Base-by-base conservation (phyloP, 2,329 filamentous ascomycete genomes). In the Thielaviopsis ethacetica region DNA sequence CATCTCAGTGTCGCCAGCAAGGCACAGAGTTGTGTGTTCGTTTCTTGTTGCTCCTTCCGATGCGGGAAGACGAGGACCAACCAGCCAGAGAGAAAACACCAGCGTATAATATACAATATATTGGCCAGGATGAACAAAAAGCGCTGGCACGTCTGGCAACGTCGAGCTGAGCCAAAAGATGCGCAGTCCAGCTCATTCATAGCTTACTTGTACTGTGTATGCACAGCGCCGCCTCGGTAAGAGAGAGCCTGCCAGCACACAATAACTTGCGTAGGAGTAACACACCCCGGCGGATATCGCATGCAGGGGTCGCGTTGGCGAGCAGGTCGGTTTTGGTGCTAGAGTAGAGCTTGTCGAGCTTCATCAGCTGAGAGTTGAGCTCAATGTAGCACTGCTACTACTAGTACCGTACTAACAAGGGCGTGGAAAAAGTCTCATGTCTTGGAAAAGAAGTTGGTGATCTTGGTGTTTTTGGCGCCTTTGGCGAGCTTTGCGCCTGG, bases 401-500 rank as follows among this genome's bases (percentile, higher is more conserved):
- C n/a, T n/a, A n/a, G n/a, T n/a, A n/a, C n/a, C n/a, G n/a, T 47
- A 17, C 41, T 19, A 19, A 47, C 41, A 57, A 21, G 21, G 13
- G 12, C 30, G 3, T 7, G 27, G n/a, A 26, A 34, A 17, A 21
- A 34, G 30, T 5, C 12, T 60, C 50, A 60, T 5, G 24, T 21
- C 27, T 51, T 60, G 19, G 19, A 41, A n/a, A 57, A 60, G 54
- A 57, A 60, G 47, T 21, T 57, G 55, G 54, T 60, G 56, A 60
- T 60, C 26, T 60, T 60, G 22, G 22, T 15, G 15, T 57, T 41
- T 13, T 19, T 30, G 51, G 51, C 1, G 26, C 38, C 54, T 41
- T 57, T 60, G 49, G 21, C 7, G 5, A 47, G 47, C n/a, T 30
- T 22, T 53, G 19, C 51, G 22, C 2, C 15, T 17, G 24, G 22